Evolutionary conservation across 1,284 basidiomycete species (phyloP).

Genomic region (Fomitopsis schrenkii): DNA sequence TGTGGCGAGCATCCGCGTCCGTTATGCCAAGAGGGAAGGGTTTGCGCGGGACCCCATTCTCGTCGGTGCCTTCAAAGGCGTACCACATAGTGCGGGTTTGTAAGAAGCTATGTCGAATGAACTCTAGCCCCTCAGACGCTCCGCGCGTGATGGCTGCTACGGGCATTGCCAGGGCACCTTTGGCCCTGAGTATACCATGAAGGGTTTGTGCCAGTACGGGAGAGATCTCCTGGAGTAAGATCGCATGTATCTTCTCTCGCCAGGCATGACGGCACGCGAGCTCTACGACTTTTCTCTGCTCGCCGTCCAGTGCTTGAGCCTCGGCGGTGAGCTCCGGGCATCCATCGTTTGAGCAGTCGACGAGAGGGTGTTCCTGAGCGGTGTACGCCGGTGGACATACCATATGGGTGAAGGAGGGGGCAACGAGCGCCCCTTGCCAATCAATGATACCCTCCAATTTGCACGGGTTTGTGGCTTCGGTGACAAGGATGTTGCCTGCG

Average conservation of each 20-base stretch:
- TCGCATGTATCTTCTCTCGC: not conserved
- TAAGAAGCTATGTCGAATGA: slow-evolving; percentile 1
- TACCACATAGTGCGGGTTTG: not conserved
- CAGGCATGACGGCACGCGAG: not conserved
- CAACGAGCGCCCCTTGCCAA: too few species aligned
- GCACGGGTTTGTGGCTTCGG: too few species aligned
- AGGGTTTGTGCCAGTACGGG: not conserved
- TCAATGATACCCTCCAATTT: too few species aligned
- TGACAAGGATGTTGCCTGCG: too few species aligned
- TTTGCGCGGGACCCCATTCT: not conserved
- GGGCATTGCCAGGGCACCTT: not conserved
- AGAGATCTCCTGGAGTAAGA: not conserved
- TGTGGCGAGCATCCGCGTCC: slow-evolving; percentile 1
- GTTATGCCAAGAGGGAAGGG: slow-evolving; percentile 5
- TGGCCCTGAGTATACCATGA: not conserved
- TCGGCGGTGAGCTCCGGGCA: not conserved
- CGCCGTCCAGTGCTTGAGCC: not conserved
- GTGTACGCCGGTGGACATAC: too few species aligned
- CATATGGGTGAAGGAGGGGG: too few species aligned
- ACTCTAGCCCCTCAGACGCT: not conserved
- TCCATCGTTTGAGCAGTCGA: not conserved
- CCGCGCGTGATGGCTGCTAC: slow-evolving; percentile 2
- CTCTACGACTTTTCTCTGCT: not conserved
- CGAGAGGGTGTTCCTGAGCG: not conserved
- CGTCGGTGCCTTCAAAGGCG: not conserved